phyloP scores from a whole-genome alignment of 305 asterid species.

The Petunia hybrid region DNA sequence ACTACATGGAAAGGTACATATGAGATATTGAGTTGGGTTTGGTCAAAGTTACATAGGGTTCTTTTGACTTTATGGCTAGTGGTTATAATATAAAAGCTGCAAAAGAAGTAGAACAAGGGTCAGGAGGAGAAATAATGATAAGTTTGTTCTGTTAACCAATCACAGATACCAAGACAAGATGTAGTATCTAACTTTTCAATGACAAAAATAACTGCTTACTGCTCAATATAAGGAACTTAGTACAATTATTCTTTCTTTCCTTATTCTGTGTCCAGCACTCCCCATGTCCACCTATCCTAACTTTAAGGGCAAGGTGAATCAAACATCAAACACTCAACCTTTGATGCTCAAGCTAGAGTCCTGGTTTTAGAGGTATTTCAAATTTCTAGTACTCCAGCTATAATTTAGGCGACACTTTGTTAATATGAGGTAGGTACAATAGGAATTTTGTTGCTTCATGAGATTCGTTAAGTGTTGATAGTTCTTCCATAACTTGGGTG shows the following conservation, averaged over 20 bases:
- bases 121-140: background rate
- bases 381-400: background rate
- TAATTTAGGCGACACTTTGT: background rate
- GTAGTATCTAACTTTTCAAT: background rate
- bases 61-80: background rate
- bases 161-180: background rate
- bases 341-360: too few relatives aligned
- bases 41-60: conserved; percentile 7
- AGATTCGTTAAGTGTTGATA: background rate
- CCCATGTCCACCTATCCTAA: background rate
- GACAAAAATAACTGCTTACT: background rate
- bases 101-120: background rate
- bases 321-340: too few relatives aligned
- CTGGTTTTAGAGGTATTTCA: too few relatives aligned
- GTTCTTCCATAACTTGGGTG: background rate
- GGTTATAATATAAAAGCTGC: conserved; percentile 5
- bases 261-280: too few relatives aligned
- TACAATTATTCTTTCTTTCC: background rate
- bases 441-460: background rate
- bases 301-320: background rate
- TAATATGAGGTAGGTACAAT: background rate
- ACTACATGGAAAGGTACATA: conserved; percentile 4
- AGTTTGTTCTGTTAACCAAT: conserved; percentile 9
- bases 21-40: background rate
- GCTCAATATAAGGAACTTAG: background rate